phyloP scores from a whole-genome alignment of 768 basidiomycete species.

The Leccinellum rugosiceps region DNA sequence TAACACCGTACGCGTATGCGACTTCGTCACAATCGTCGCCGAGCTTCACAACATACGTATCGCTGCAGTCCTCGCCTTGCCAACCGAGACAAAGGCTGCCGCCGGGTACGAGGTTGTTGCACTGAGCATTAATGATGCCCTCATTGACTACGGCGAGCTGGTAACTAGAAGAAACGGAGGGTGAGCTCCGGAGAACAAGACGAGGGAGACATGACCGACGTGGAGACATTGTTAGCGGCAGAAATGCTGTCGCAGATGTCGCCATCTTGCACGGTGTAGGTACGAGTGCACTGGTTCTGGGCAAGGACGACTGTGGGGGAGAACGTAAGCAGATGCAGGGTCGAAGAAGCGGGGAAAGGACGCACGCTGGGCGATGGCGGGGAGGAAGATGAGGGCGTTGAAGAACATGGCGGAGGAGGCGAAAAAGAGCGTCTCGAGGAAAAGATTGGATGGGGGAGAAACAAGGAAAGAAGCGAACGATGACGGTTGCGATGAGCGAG shows the following conservation, averaged over 20 bases:
- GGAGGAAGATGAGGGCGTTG: constrained; percentile 41
- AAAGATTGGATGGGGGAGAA: constrained; percentile 14
- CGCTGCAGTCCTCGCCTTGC: constrained; percentile 56
- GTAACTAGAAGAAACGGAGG: constrained; percentile 43
- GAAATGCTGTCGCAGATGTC: constrained; percentile 76
- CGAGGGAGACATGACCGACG: constrained; percentile 39
- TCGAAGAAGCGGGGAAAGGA: neutral
- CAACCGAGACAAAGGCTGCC: constrained; percentile 59
- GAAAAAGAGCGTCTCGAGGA: constrained; percentile 11
- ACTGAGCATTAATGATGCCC: constrained; percentile 44
- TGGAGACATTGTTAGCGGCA: constrained; percentile 56
- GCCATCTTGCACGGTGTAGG: constrained; percentile 55
- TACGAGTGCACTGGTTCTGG: constrained; percentile 46
- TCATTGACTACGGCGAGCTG: constrained; percentile 68
- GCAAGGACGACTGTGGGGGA: constrained; percentile 23
- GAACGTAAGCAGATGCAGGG: constrained; percentile 5
- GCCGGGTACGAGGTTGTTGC: constrained; percentile 57
- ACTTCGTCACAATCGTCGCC: constrained; percentile 63
- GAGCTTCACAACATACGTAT: constrained; percentile 51
- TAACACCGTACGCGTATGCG: constrained; percentile 37
- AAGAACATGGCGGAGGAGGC: constrained; percentile 40
- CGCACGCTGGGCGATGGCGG: constrained; percentile 45
- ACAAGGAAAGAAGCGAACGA: neutral
- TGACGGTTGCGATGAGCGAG: neutral
- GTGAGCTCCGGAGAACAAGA: neutral